These are phyloP conservation scores for Prunus yedoensis DNA, from an alignment of 331 rosid species.

Conservation along the genomic window DNA sequence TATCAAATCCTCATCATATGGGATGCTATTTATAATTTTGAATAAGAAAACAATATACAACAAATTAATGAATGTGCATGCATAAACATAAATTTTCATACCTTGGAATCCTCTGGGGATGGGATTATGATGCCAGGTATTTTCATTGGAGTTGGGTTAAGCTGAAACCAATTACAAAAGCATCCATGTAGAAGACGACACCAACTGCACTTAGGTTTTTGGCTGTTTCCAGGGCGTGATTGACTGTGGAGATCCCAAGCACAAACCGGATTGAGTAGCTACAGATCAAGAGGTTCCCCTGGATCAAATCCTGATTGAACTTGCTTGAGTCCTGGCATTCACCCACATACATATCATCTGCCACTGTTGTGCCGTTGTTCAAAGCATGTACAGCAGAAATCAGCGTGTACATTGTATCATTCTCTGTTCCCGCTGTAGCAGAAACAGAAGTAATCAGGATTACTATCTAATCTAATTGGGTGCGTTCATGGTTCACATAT, in stretches of 20 bases:
- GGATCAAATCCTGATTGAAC: constrained; percentile 52
- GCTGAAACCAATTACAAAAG: no score
- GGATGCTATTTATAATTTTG: no score
- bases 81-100: no score
- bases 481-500: constrained; percentile 3
- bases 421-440: constrained; percentile 69
- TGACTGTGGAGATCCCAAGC: constrained; percentile 79
- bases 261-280: constrained; percentile 97
- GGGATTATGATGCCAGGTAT: no score
- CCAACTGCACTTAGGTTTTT: no score
- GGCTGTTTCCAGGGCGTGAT: no score
- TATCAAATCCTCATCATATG: no score
- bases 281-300: constrained; percentile 85
- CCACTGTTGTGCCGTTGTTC: constrained; percentile 47
- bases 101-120: no score
- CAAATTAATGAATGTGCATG: no score
- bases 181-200: no score
- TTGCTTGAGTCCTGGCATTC: constrained; percentile 88
- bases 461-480: constrained; percentile 8
- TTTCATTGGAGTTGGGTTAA: no score
- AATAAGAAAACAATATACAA: no score
- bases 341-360: constrained; percentile 70
- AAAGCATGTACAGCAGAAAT: constrained; percentile 72
- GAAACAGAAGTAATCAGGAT: constrained; percentile 26
- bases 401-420: constrained; percentile 48